These are phyloP conservation scores for Hyparrhenia diplandra DNA, from an alignment of 176 grass and related monocot genomes.

Conservation along the genomic window DNA sequence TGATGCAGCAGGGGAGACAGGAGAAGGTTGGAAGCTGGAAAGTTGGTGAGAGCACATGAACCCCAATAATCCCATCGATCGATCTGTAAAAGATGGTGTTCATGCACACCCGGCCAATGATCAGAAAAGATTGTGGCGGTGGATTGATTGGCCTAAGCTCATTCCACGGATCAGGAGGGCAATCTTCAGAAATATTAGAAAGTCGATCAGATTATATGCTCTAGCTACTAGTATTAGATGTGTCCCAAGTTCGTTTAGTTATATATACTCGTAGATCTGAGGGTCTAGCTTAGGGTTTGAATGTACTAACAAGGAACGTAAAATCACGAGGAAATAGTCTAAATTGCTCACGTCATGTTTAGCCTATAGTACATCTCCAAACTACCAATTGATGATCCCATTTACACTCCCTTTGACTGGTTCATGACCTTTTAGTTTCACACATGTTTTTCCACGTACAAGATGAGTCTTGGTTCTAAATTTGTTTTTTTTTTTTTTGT, in stretches of 20 bases:
- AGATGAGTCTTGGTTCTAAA: too few species aligned
- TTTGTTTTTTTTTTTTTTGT: too few species aligned
- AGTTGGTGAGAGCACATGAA: conserved; percentile 16
- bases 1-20: neutral
- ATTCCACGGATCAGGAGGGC: neutral
- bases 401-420: too few species aligned
- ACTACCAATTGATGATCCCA: too few species aligned
- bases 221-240: neutral
- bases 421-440: too few species aligned
- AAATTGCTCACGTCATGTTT: too few species aligned
- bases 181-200: neutral
- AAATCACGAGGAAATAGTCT: too few species aligned
- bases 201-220: neutral
- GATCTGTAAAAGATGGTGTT: neutral
- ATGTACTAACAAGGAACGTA: too few species aligned
- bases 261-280: too few species aligned
- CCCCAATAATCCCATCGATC: neutral
- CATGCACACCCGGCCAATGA: neutral
- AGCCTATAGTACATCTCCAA: too few species aligned
- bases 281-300: too few species aligned
- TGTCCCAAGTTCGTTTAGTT: neutral
- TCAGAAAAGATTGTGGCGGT: neutral
- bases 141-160: neutral
- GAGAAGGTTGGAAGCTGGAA: conserved; percentile 12
- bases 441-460: too few species aligned